Base-by-base conservation (phyloP, 2,329 filamentous ascomycete species). In the Paraphoma chrysanthemicola region DNA sequence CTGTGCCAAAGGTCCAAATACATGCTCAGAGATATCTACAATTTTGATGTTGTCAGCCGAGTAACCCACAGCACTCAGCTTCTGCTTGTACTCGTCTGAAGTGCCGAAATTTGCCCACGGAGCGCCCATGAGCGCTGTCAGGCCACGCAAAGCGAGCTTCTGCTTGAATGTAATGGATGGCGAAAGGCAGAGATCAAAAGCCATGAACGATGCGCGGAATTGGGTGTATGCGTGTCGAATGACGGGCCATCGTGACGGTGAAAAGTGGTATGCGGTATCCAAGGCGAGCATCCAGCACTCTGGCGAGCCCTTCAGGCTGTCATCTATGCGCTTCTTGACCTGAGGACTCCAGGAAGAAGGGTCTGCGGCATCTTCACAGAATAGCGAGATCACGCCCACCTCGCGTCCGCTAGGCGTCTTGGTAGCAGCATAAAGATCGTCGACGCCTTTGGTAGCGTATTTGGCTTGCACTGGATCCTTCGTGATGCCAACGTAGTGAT, bases 251-350 rank as follows among this genome's bases (percentile, higher is more conserved):
- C 85, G 74, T 0, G 83, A 85, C 0, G 84, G 85, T 0, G 74
- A 75, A 63, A 86, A 87, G 65, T 87, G 84, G 52, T 87, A 87
- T 5, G 86, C 66, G 2, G 83, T 83, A 64, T 87, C 85, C 0
- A 87, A 76, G 0, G 81, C 85, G 1, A 87, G 75, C 0, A 87
- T 72, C 83, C 83, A 86, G n/a, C 68, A 63, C 48, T 83, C 66
- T 6, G 60, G 44, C 3, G 57, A 43, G 3, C 48, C 48, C 6
- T 33, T 18, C 11, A 46, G 30, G 4, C 58, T 52, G 1, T 11
- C 30, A 7, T 55, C 44, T 9, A 68, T 47, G 14, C 62, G 59
- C 30, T 44, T 9, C 9, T 55, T 51, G 3, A 80, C 53, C 6
- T 74, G 58, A 1, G 44, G 29, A 2, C 56, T 66, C 83, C 83